Conservation (phyloP, 208 protist species). For the Trypanosoma scelopori region DNA sequence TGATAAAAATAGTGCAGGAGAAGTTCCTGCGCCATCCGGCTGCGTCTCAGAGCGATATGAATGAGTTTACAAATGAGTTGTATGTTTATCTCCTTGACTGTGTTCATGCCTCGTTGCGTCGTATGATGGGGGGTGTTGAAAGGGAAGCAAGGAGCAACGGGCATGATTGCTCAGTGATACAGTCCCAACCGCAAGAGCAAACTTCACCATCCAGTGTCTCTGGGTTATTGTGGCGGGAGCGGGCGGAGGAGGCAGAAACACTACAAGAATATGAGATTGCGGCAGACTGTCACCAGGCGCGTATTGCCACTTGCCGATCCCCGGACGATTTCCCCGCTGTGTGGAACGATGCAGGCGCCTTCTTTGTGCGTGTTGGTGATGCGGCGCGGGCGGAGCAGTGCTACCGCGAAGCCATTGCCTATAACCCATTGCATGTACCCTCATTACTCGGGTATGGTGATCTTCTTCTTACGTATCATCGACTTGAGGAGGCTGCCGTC, state of each 20-base stretch:
- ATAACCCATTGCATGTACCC: constrained; percentile 49
- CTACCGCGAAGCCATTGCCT: constrained; percentile 86
- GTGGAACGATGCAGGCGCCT: constrained; percentile 77
- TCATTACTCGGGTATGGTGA: constrained; percentile 79
- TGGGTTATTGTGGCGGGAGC: constrained; percentile 42
- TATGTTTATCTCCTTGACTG: constrained; percentile 89
- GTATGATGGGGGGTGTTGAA: constrained; percentile 19
- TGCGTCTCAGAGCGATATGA: constrained; percentile 42
- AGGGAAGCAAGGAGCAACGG: not conserved
- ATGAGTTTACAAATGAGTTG: constrained; percentile 77
- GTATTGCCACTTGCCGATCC: constrained; percentile 42
- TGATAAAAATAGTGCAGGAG: constrained; percentile 66
- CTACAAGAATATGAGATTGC: constrained; percentile 59
- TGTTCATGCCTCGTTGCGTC: constrained; percentile 67
- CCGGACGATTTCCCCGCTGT: constrained; percentile 27
- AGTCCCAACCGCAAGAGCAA: not conserved
- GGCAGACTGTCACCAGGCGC: constrained; percentile 75
- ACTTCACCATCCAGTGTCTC: not conserved
- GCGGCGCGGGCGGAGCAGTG: constrained; percentile 84
- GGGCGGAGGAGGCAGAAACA: constrained; percentile 83
- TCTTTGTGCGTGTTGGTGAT: constrained; percentile 78
- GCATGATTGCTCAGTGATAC: not conserved
- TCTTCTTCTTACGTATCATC: constrained; percentile 74
- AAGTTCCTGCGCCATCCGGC: constrained; percentile 39
- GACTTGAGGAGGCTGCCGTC: constrained; percentile 82